These are phyloP conservation scores for Kuraishia piskuri DNA, from an alignment of 805 yeast genomes.

Conservation along the genomic window DNA sequence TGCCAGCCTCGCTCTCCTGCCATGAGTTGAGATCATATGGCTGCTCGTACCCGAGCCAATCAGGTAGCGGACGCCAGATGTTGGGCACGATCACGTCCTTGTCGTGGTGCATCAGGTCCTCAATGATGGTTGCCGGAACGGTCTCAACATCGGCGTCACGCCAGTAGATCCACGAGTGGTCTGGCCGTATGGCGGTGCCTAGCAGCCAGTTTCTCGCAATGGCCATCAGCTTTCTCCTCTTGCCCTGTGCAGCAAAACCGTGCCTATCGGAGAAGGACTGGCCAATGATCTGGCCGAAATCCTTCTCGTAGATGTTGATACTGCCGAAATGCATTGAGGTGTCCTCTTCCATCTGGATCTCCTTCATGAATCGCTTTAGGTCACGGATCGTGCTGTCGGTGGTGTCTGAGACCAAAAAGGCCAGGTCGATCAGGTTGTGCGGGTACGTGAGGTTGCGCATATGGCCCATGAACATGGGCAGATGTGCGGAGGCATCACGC, in stretches of 20 bases:
- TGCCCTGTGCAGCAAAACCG: conserved; percentile 92
- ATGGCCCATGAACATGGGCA: conserved; percentile 84
- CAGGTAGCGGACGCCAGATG: conserved; percentile 81
- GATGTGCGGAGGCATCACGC: conserved; percentile 85
- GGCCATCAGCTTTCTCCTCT: conserved; percentile 88
- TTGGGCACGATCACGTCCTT: conserved; percentile 88
- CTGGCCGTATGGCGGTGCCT: conserved; percentile 75
- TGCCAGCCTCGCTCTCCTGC: conserved; percentile 74
- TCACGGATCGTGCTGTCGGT: conserved; percentile 78
- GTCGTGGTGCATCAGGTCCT: conserved; percentile 84
- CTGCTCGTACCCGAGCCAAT: conserved; percentile 73
- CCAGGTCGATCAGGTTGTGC: conserved; percentile 70
- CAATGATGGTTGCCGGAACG: conserved; percentile 71
- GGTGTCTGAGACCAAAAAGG: conserved; percentile 86
- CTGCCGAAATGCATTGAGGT: conserved; percentile 58
- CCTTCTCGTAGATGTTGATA: conserved; percentile 80
- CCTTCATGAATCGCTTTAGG: conserved; percentile 47
- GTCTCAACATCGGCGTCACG: conserved; percentile 92
- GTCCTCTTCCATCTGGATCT: conserved; percentile 60
- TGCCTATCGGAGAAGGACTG: conserved; percentile 88
- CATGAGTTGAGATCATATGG: conserved; percentile 77
- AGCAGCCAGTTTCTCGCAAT: conserved; percentile 90
- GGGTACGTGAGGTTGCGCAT: conserved; percentile 78
- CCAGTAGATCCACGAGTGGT: conserved; percentile 94
- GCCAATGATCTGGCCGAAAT: conserved; percentile 86